A percentile compares a stretch with the other conserved stretches of the same genome.
Evolutionary conservation across 108 stramenopile species (phyloP).

Genomic region (Pseudonitzschia pungens): DNA sequence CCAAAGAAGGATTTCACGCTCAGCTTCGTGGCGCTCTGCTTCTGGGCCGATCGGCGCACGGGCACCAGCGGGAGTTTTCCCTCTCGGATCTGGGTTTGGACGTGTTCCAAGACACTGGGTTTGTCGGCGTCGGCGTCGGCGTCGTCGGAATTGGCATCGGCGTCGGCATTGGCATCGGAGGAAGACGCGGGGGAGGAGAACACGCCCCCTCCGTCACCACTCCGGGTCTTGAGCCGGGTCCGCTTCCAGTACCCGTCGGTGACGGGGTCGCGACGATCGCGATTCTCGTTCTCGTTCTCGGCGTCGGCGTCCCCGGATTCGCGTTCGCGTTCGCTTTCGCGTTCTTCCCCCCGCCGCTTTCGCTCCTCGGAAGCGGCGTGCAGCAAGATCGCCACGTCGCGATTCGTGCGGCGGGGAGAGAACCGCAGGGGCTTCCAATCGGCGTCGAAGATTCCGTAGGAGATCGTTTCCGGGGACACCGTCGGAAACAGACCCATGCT

Average conservation of each 20-base stretch:
- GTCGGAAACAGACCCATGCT: background rate
- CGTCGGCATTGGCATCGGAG: too few species aligned
- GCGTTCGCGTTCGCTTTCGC: background rate
- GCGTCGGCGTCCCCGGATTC: too few species aligned
- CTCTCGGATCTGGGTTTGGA: background rate
- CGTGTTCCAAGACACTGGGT: background rate
- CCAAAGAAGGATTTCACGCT: background rate
- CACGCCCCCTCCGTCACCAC: too few species aligned
- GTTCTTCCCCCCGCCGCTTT: background rate
- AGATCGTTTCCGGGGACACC: background rate
- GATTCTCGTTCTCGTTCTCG: too few species aligned
- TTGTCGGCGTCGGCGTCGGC: too few species aligned
- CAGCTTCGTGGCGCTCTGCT: background rate
- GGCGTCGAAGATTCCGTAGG: slow-evolving; percentile 12
- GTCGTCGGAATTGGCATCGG: too few species aligned
- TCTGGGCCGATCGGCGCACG: background rate
- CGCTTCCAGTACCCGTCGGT: background rate
- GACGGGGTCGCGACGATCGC: too few species aligned
- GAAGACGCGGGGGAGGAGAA: too few species aligned
- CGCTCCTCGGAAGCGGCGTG: background rate
- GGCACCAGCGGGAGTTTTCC: slow-evolving; percentile 12
- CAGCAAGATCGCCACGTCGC: slow-evolving; percentile 7
- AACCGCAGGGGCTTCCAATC: slow-evolving; percentile 8
- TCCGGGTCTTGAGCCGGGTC: background rate
- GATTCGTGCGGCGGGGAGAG: background rate